Evolutionary conservation across 2,329 filamentous ascomycete genomes (phyloP).

Genomic region (Paramyrothecium roridum): DNA sequence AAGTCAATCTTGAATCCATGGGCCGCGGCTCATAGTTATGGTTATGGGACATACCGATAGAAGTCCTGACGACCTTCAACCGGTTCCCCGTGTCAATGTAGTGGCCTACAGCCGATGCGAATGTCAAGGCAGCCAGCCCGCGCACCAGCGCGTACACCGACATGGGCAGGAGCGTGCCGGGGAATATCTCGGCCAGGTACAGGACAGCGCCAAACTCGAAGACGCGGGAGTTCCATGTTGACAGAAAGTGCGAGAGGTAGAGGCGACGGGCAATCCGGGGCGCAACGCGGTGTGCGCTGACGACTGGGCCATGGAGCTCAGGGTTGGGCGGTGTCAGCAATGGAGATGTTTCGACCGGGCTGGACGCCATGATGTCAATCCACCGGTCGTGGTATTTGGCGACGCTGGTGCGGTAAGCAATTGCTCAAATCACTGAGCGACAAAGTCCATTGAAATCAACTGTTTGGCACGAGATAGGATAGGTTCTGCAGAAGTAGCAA

Average conservation of each 20-base stretch:
- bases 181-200: slow-evolving; percentile 53
- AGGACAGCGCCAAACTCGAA: slow-evolving; percentile 63
- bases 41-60: slow-evolving; percentile 35
- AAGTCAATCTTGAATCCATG: no score
- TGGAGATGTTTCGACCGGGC: no score
- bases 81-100: slow-evolving; percentile 56
- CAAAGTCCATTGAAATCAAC: no score
- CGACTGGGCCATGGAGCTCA: no score
- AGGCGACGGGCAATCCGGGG: slow-evolving; percentile 27
- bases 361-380: no score
- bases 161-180: slow-evolving; percentile 59
- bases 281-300: slow-evolving; percentile 2
- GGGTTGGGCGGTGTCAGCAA: no score
- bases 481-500: no score
- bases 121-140: slow-evolving; percentile 51
- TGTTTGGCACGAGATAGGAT: no score
- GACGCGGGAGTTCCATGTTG: slow-evolving; percentile 61
- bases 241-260: slow-evolving; percentile 59
- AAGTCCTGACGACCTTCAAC: slow-evolving; percentile 45
- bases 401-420: no score
- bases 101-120: slow-evolving; percentile 56
- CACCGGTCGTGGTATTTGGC: no score
- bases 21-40: no score
- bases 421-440: no score
- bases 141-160: slow-evolving; percentile 68